Percentiles rank a stretch among this genome's conserved stretches.
Conservation (phyloP, 768 basidiomycete genomes). For the Mycena crocata region DNA sequence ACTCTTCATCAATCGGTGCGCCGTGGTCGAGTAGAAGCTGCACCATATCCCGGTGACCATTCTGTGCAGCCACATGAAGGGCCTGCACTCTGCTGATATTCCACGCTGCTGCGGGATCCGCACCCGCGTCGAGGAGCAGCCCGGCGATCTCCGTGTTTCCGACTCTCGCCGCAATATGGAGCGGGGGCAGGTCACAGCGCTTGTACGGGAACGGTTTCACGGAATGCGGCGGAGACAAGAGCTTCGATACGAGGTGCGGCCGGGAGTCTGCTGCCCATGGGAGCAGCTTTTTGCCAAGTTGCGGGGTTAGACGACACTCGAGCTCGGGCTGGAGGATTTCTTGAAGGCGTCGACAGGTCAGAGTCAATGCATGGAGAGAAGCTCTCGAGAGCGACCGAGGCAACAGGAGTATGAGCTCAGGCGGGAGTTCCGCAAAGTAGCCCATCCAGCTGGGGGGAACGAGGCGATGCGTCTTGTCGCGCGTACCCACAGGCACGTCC, state of each 20-base stretch:
- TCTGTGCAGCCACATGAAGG: slow-evolving; percentile 11
- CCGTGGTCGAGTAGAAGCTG: slow-evolving; percentile 19
- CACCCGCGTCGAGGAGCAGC: slow-evolving; percentile 10
- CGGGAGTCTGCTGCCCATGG: background rate
- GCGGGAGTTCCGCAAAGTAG: slow-evolving; percentile 11
- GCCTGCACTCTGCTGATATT: too few species aligned
- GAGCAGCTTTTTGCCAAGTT: background rate
- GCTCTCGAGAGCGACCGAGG: background rate
- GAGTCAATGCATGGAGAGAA: background rate
- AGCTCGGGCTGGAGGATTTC: slow-evolving; percentile 20
- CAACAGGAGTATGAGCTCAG: slow-evolving; percentile 8
- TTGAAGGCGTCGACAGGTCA: background rate
- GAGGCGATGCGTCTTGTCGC: too few species aligned
- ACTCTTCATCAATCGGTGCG: background rate
- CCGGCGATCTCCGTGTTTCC: background rate
- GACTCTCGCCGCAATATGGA: background rate
- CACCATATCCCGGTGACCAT: slow-evolving; percentile 14
- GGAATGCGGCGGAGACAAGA: slow-evolving; percentile 10
- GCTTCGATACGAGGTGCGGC: slow-evolving; percentile 10
- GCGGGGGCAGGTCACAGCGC: background rate
- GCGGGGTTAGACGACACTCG: slow-evolving; percentile 9
- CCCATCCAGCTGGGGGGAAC: background rate
- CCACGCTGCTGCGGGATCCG: background rate
- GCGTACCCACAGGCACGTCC: too few species aligned
- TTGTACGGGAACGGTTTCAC: background rate